Conservation (phyloP, 148 eudicot genomes). For the Vaccinium darrowii region DNA sequence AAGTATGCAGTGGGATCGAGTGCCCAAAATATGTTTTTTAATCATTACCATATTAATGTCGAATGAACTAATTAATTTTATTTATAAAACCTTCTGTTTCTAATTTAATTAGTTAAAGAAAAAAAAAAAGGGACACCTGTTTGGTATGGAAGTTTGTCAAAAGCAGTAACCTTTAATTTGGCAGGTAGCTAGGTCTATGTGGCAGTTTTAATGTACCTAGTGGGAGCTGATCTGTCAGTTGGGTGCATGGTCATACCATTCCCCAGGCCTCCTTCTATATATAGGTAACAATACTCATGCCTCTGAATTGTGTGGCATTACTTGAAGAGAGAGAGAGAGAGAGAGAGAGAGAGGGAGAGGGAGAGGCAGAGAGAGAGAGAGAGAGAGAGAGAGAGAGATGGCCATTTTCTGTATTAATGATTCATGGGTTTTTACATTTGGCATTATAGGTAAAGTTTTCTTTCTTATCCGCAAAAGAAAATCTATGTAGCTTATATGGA, state of each 20-base stretch:
- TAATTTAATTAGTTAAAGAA: too few relatives aligned
- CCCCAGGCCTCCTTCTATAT: not conserved
- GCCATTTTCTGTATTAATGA: slow-evolving; percentile 6
- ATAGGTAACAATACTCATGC: not conserved
- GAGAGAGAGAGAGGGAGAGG: not conserved
- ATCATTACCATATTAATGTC: too few relatives aligned
- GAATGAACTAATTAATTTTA: too few relatives aligned
- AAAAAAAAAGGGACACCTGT: not conserved
- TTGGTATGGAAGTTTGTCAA: not conserved
- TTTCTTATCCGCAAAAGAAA: too few relatives aligned
- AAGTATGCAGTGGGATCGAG: too few relatives aligned
- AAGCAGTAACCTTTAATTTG: not conserved
- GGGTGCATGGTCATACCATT: not conserved
- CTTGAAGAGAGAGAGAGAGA: not conserved
- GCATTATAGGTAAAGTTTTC: slow-evolving; percentile 16
- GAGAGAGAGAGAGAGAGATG: slow-evolving; percentile 3
- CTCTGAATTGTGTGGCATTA: not conserved
- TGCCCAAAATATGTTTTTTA: too few relatives aligned
- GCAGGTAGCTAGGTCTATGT: not conserved
- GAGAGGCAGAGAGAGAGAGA: not conserved
- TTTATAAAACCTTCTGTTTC: not conserved
- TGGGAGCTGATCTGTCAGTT: not conserved
- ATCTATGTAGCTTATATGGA: too few relatives aligned
- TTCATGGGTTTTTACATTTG: slow-evolving; percentile 19
- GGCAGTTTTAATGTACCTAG: not conserved